A percentile compares a stretch with the other conserved stretches of the same genome.
Evolutionary conservation across 2,329 filamentous ascomycete species (phyloP).

Genomic region (Tothia fuscella): DNA sequence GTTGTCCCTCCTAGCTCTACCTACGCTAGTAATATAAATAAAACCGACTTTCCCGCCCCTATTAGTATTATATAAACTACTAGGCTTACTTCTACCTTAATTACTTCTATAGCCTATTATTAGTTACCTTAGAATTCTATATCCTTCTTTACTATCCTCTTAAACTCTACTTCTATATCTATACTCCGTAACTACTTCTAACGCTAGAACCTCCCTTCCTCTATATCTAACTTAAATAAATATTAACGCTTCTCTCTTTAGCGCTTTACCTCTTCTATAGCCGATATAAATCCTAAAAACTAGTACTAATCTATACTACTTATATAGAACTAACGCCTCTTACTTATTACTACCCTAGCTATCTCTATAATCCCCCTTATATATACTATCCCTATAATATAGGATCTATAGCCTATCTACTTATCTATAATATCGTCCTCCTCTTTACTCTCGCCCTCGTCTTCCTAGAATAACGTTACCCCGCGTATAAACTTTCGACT

Average conservation of each 20-base stretch:
- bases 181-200: slow-evolving; percentile 11
- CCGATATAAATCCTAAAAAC: slow-evolving; percentile 14
- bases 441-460: slow-evolving; percentile 14
- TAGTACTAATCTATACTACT: slow-evolving; percentile 15
- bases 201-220: slow-evolving; percentile 4
- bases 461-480: slow-evolving; percentile 11
- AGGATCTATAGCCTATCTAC: slow-evolving; percentile 12
- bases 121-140: slow-evolving; percentile 15
- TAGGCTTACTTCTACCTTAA: slow-evolving; percentile 14
- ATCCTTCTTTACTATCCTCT: slow-evolving; percentile 12
- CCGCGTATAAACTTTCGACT: slow-evolving; percentile 15
- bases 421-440: slow-evolving; percentile 10
- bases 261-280: slow-evolving; percentile 11
- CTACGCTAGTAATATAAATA: slow-evolving; percentile 20
- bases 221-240: not conserved
- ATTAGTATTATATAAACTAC: slow-evolving; percentile 17
- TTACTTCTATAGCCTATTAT: slow-evolving; percentile 15
- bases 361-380: slow-evolving; percentile 13
- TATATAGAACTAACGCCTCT: slow-evolving; percentile 12
- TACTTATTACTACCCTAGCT: slow-evolving; percentile 11
- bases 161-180: slow-evolving; percentile 11
- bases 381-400: slow-evolving; percentile 14
- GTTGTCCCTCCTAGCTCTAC: slow-evolving; percentile 13
- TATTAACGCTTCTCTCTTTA: slow-evolving; percentile 12
- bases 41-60: slow-evolving; percentile 18